Conservation (phyloP, 129 eudicot genomes). For the Calendula officinalis region DNA sequence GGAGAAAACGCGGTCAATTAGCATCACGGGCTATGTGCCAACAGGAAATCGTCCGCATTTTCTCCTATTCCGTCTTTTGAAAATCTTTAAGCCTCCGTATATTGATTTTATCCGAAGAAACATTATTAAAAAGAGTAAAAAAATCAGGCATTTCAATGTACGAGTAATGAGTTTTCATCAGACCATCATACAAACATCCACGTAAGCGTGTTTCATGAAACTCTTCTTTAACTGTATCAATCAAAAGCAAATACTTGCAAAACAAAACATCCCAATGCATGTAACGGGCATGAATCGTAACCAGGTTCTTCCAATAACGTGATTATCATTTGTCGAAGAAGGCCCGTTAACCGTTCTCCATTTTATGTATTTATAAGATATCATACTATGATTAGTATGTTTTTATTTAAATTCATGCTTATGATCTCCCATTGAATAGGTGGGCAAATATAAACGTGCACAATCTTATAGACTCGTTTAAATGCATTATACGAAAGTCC, state of each 20-base stretch:
- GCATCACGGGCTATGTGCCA: background rate
- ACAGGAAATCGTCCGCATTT: constrained; percentile 3
- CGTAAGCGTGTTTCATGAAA: constrained; percentile 29
- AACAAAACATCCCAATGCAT: constrained; percentile 36
- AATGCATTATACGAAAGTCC: constrained; percentile 27
- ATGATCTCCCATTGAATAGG: constrained; percentile 33
- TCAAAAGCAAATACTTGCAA: constrained; percentile 23
- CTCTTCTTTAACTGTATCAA: constrained; percentile 36
- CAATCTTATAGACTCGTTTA: constrained; percentile 30
- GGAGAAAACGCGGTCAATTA: constrained; percentile 19
- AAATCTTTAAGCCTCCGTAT: constrained; percentile 37
- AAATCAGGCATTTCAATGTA: constrained; percentile 33
- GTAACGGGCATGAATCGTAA: constrained; percentile 32
- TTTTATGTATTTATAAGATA: background rate
- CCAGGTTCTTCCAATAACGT: constrained; percentile 31
- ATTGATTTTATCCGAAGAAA: background rate
- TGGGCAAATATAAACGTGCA: constrained; percentile 34
- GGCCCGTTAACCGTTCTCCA: constrained; percentile 34
- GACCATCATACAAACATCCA: background rate
- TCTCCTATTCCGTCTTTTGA: constrained; percentile 8
- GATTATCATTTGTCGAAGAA: constrained; percentile 17
- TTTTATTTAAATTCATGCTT: constrained; percentile 16
- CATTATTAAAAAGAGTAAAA: constrained; percentile 15
- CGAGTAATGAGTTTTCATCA: background rate
- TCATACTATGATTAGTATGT: background rate